Percentiles rank a stretch among this genome's conserved stretches.
Conservation (phyloP, 1,139 yeast genomes). For the Yueomyces sp. region DNA sequence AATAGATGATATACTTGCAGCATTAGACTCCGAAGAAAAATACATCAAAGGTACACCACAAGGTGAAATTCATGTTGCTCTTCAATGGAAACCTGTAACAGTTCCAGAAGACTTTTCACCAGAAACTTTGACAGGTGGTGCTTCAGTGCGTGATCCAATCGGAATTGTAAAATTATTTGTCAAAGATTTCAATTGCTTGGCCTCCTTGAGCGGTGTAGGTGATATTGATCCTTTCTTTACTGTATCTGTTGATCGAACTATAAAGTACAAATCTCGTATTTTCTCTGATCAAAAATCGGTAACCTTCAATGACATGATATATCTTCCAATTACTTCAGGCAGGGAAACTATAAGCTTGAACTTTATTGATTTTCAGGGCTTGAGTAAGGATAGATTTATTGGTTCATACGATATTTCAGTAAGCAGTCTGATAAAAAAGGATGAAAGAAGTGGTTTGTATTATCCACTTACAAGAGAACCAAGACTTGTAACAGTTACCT, state of each 20-base stretch:
- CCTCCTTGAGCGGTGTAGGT: constrained; percentile 50
- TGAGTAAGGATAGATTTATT: constrained; percentile 49
- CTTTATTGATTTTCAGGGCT: constrained; percentile 53
- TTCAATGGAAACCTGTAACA: constrained; percentile 63
- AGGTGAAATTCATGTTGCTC: constrained; percentile 34
- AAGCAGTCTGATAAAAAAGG: constrained; percentile 37
- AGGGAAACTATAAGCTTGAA: constrained; percentile 47
- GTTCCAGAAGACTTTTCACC: constrained; percentile 38
- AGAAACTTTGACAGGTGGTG: constrained; percentile 15
- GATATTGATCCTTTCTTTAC: constrained; percentile 63
- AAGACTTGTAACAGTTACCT: constrained; percentile 30
- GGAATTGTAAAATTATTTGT: constrained; percentile 55
- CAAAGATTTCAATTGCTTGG: constrained; percentile 31
- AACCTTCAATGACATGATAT: constrained; percentile 42
- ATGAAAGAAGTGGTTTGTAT: constrained; percentile 31
- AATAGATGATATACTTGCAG: constrained; percentile 42
- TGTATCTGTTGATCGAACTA: constrained; percentile 43
- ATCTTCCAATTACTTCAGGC: constrained; percentile 49
- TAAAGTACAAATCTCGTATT: constrained; percentile 42
- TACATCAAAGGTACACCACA: constrained; percentile 38
- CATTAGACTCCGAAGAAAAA: constrained; percentile 38
- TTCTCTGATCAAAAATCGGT: constrained; percentile 48
- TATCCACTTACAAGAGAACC: constrained; percentile 26
- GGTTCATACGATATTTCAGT: constrained; percentile 46
- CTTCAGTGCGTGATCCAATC: constrained; percentile 33